These are phyloP conservation scores for Pichia sp. DNA, from an alignment of 1,139 yeast genomes.

Conservation along the genomic window DNA sequence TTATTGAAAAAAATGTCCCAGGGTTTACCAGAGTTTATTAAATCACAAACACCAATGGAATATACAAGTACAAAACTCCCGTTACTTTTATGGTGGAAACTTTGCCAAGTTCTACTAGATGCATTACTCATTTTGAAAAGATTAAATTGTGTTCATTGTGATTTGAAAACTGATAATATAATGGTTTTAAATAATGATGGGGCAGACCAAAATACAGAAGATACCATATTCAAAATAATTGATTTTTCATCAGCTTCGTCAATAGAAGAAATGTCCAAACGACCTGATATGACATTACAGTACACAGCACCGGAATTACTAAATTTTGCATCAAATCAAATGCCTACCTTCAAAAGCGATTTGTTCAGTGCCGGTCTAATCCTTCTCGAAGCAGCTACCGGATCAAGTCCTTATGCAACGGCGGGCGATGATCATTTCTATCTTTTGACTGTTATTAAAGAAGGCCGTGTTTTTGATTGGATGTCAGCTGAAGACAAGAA, in stretches of 20 bases:
- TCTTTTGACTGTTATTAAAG: conserved; percentile 22
- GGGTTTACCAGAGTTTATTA: conserved; percentile 23
- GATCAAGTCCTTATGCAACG: conserved; percentile 29
- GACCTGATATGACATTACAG: conserved; percentile 32
- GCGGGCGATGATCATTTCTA: conserved; percentile 23
- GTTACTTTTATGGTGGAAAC: conserved; percentile 27
- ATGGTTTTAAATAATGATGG: conserved; percentile 18
- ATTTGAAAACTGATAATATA: conserved; percentile 33
- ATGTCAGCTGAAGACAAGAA: conserved; percentile 21
- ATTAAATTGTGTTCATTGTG: conserved; percentile 31
- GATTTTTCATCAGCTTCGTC: conserved; percentile 33
- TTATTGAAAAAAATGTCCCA: conserved; percentile 25
- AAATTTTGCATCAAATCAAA: conserved; percentile 1
- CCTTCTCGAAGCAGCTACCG: conserved; percentile 31
- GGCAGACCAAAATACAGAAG: conserved; percentile 1
- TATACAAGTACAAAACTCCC: conserved; percentile 22
- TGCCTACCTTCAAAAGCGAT: conserved; percentile 28
- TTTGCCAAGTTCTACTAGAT: conserved; percentile 25
- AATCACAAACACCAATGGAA: not conserved
- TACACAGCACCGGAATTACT: conserved; percentile 34
- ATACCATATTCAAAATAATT: conserved; percentile 28
- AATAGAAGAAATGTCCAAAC: conserved; percentile 15
- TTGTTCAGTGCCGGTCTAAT: conserved; percentile 32
- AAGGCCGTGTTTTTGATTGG: conserved; percentile 25
- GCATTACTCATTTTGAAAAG: conserved; percentile 24